phyloP scores from a whole-genome alignment of 768 basidiomycete species.

The Lyophyllum shimeji region DNA sequence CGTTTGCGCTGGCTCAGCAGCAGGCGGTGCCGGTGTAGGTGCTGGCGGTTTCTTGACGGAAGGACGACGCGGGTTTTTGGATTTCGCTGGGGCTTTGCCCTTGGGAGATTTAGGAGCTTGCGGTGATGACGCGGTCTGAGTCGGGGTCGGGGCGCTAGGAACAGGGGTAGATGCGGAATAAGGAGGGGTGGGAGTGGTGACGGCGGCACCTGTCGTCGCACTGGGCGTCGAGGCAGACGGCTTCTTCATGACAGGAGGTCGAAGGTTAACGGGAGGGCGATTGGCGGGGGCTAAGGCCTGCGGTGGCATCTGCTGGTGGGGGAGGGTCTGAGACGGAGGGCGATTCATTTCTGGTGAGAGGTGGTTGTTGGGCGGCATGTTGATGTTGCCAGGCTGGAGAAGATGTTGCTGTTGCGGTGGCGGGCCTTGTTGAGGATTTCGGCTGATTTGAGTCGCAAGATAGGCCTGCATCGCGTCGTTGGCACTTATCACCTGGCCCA shows the following conservation, averaged over 20 bases:
- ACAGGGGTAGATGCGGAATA: slow-evolving; percentile 41
- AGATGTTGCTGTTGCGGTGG: slow-evolving; percentile 13
- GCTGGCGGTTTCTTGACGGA: slow-evolving; percentile 32
- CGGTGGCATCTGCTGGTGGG: slow-evolving; percentile 16
- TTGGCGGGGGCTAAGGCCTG: slow-evolving; percentile 18
- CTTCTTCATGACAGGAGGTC: slow-evolving; percentile 28
- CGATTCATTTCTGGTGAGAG: slow-evolving; percentile 15
- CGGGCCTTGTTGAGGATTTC: slow-evolving; percentile 16
- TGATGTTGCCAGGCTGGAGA: slow-evolving; percentile 3
- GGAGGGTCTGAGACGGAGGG: slow-evolving; percentile 22
- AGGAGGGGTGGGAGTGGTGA: slow-evolving; percentile 44
- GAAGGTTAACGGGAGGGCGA: slow-evolving; percentile 14
- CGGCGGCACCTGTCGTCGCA: slow-evolving; percentile 20
- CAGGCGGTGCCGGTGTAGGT: slow-evolving; percentile 21
- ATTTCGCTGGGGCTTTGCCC: slow-evolving; percentile 47
- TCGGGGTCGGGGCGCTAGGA: slow-evolving; percentile 52
- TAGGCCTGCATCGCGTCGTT: slow-evolving; percentile 6
- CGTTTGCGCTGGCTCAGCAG: slow-evolving; percentile 21
- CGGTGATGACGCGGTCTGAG: slow-evolving; percentile 55
- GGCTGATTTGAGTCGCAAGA: slow-evolving; percentile 19
- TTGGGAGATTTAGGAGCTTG: slow-evolving; percentile 74
- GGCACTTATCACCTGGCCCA: slow-evolving; percentile 18
- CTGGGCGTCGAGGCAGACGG: slow-evolving; percentile 24
- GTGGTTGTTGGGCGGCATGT: slow-evolving; percentile 8
- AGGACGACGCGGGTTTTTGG: slow-evolving; percentile 36